Percentiles rank a stretch among this genome's conserved stretches.
phyloP scores from a whole-genome alignment of 2,329 filamentous ascomycete genomes.

The Aspergillus quadrilineatus region DNA sequence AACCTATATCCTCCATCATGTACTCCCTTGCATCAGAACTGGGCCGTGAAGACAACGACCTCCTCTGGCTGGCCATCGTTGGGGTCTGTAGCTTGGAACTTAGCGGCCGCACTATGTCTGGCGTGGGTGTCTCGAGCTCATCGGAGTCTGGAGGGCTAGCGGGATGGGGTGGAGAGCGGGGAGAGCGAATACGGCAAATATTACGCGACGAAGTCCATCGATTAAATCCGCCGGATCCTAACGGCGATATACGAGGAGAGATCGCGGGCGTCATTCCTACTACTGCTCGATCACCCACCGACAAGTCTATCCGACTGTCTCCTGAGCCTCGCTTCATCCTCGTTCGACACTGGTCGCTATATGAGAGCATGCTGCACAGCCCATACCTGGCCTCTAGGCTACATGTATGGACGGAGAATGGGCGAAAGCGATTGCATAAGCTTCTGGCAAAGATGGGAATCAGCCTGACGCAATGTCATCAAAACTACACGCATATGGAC shows the following conservation, averaged over 20 bases:
- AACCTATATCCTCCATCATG: conserved; percentile 90
- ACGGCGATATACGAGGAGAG: conserved; percentile 63
- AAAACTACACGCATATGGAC: conserved; percentile 97
- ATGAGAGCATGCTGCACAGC: conserved; percentile 97
- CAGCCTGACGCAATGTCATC: conserved; percentile 86
- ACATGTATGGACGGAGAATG: conserved; percentile 90
- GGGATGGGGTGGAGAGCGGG: conserved; percentile 79
- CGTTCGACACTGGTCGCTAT: conserved; percentile 93
- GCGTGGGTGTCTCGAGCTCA: conserved; percentile 63
- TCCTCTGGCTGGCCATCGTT: conserved; percentile 92
- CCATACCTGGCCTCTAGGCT: conserved; percentile 89
- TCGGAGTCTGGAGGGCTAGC: conserved; percentile 56
- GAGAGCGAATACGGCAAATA: conserved; percentile 79
- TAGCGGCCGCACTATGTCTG: conserved; percentile 80
- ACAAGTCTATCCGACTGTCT: conserved; percentile 86
- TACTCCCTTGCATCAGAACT: conserved; percentile 94
- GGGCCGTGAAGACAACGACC: conserved; percentile 92
- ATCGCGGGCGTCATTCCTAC: conserved; percentile 82
- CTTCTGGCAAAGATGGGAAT: conserved; percentile 98
- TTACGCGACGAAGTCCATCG: conserved; percentile 91
- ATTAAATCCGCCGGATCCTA: conserved; percentile 73
- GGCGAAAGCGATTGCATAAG: conserved; percentile 86
- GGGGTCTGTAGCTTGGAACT: conserved; percentile 92
- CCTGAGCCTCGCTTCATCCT: conserved; percentile 92
- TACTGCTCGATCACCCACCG: conserved; percentile 81